A percentile compares a stretch with the other conserved stretches of the same genome.
Evolutionary conservation across 768 basidiomycete species (phyloP).

Genomic region (Antrodiella citrinella): DNA sequence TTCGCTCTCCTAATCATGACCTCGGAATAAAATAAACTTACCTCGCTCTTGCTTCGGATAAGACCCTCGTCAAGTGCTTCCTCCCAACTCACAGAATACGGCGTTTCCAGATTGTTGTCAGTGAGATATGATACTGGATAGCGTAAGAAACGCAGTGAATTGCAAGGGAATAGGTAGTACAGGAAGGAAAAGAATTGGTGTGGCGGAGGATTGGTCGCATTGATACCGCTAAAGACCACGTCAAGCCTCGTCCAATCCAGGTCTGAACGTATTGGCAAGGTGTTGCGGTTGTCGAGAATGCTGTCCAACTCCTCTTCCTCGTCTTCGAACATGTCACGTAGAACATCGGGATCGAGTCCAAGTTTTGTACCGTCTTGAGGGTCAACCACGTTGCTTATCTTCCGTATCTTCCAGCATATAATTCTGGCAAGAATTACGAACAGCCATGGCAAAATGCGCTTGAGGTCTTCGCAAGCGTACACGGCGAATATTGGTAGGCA

Average conservation of each 20-base stretch:
- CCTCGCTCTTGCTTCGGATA: slow-evolving; percentile 68
- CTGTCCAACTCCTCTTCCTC: slow-evolving; percentile 8
- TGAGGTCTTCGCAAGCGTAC: slow-evolving; percentile 47
- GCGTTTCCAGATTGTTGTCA: slow-evolving; percentile 40
- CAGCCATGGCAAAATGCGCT: slow-evolving; percentile 52
- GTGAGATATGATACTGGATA: slow-evolving; percentile 57
- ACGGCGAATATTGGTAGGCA: slow-evolving; percentile 70
- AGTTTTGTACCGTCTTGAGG: background rate
- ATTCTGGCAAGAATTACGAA: slow-evolving; percentile 62
- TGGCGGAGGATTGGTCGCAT: slow-evolving; percentile 50
- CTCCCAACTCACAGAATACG: slow-evolving; percentile 68
- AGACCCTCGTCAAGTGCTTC: slow-evolving; percentile 58
- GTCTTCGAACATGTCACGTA: slow-evolving; percentile 7
- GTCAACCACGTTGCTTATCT: slow-evolving; percentile 21
- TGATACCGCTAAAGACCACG: slow-evolving; percentile 43
- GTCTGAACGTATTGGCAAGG: slow-evolving; percentile 35
- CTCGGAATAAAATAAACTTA: slow-evolving; percentile 20
- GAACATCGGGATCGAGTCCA: slow-evolving; percentile 17
- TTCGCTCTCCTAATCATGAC: background rate
- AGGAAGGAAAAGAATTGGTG: slow-evolving; percentile 67
- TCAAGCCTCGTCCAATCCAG: slow-evolving; percentile 66
- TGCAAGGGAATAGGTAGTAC: slow-evolving; percentile 90
- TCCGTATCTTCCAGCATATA: slow-evolving; percentile 65
- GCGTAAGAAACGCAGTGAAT: slow-evolving; percentile 73
- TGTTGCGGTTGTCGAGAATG: slow-evolving; percentile 6